Evolutionary conservation across 23 red algal species (phyloP), one percentile per base, ranked within the genome.

Genomic region (Chondrus crispus): DNA sequence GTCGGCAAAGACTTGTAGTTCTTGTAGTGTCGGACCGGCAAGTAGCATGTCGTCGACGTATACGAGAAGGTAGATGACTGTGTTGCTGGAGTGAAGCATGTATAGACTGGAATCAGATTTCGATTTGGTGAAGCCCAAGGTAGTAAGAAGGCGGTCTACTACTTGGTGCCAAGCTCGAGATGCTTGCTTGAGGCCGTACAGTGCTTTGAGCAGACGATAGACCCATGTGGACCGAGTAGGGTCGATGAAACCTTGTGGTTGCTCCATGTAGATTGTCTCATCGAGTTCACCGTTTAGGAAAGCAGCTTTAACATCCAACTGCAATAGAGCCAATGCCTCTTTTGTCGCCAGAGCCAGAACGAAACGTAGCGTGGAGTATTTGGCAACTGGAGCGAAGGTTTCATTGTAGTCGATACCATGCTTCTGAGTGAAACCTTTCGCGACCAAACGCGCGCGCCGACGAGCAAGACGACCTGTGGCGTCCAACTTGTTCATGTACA

Each of bases 171-270:
- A 85, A 14, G n/a, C 53, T 19, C 80, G 20, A 24, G 80, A 54
- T 38, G 58, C 80, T 19, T 85, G 46, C 36, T 85, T 85, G 36
- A 85, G 33, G 2, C 80, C 80, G 63, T 85, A 85, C 18, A 85
- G 51, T 30, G 47, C 48, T 38, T 63, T 62, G 5, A 32, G 33
- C 24, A 90, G 86, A 19, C 53, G 30, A 39, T 33, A 87, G 37
- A 87, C 83, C 36, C 36, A 62, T 1, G 11, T 74, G 10, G 40
- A n/a, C 72, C 54, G 14, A 38, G 11, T 62, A 53, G 6, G n/a
- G 4, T 44, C 51, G 12, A 36, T 24, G 42, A 87, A 87, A 2
- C 83, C 58, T 2, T 73, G 38, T 2, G 30, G 83, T 20, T 74
- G 68, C 4, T 60, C 32, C 43, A 91, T 82, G 43, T 91, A 91